Base-by-base conservation (phyloP, 2,329 filamentous ascomycete genomes). In the Colletotrichum ledebouriae region DNA sequence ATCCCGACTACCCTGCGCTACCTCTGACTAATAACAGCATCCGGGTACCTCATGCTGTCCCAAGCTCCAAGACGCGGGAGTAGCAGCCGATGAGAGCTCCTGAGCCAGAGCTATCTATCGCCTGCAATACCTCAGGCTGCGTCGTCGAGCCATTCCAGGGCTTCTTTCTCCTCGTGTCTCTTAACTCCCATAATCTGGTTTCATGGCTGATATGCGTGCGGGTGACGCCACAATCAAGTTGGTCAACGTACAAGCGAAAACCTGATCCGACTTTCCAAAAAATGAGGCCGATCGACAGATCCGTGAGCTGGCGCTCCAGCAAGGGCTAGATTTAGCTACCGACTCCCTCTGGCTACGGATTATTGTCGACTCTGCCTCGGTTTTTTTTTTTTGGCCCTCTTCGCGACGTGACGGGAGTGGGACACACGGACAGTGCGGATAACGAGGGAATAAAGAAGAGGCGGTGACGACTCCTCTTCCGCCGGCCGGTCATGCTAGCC, bases 391-490 rank as follows among this genome's bases (percentile, higher is more conserved):
- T 17, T 47, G 41, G 63, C 61, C 53, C 37, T 50, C 59, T 22
- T 63, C 55, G 59, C 59, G 6, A 29, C 59, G 56, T 44, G 56
- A 58, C 47, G 50, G 58, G 33, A 69, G 67, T 69, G 67, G 63
- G 47, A 70, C 67, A 70, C 58, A 69, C 55, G 59, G 59, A 53
- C 65, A 61, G 65, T 70, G 65, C 68, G 68, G 60, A 69, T 42
- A 49, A 15, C 34, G 34, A 52, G 52, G 25, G 39, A 9, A 44
- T 57, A 52, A 63, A 47, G 25, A 65, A 68, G 65, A 68, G 65
- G 65, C 65, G 65, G 65, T 68, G 65, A 68, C 65, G 41, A 52
- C 61, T 68, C 33, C 47, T 49, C 65, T 65, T 37, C 49, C 55
- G 61, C 55, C 33, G n/a, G 63, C 55, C 29, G 49, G 55, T 55